Conservation (phyloP, 2,329 filamentous ascomycete genomes). For the Diaporthe sp. region DNA sequence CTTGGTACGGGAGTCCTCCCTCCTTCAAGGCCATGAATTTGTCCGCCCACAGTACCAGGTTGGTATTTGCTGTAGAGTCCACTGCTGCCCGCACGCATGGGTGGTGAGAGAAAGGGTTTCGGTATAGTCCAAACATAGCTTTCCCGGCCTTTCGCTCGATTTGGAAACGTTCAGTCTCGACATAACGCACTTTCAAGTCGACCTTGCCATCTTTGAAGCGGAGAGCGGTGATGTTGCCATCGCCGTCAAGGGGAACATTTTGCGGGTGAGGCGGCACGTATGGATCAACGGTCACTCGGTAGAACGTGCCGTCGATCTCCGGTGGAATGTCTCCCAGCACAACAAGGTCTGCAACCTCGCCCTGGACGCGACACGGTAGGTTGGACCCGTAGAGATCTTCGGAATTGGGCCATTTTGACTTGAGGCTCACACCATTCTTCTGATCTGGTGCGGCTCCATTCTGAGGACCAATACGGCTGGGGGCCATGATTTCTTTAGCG, state of each 20-base stretch:
- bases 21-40: conserved; percentile 61
- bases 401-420: conserved; percentile 31
- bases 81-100: conserved; percentile 49
- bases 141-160: conserved; percentile 48
- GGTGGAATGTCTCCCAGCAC: conserved; percentile 46
- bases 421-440: conserved; percentile 1
- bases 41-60: conserved; percentile 60
- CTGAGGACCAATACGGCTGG: conserved; percentile 18
- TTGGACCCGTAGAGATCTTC: conserved; percentile 41
- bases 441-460: background rate
- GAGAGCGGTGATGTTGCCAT: conserved; percentile 53
- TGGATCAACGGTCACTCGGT: conserved; percentile 58
- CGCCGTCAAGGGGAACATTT: conserved; percentile 53
- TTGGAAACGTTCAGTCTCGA: conserved; percentile 51
- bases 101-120: conserved; percentile 49
- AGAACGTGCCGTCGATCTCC: conserved; percentile 50
- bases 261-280: conserved; percentile 49
- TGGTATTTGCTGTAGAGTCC: conserved; percentile 59
- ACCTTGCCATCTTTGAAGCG: conserved; percentile 47
- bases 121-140: conserved; percentile 50
- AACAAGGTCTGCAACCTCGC: conserved; percentile 44
- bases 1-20: conserved; percentile 49
- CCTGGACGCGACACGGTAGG: conserved; percentile 33
- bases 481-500: conserved; percentile 1
- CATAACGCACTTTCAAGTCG: conserved; percentile 50